Percentiles rank a stretch among this genome's conserved stretches.
Evolutionary conservation across 257 asterid species (phyloP).

Genomic region (Verbena officinalis): DNA sequence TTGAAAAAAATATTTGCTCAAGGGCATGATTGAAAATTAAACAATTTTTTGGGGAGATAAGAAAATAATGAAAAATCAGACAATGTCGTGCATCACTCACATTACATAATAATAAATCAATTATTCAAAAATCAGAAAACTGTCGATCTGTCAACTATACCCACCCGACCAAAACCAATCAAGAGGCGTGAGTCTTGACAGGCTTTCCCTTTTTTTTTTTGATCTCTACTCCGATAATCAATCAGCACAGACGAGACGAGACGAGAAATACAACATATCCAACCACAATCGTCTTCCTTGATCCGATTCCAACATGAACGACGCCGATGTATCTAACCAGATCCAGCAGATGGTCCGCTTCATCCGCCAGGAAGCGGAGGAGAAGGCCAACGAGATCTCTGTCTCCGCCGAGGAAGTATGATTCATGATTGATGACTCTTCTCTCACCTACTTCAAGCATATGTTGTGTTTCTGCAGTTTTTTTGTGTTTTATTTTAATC

Average conservation of each 20-base stretch:
- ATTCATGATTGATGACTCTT: no score
- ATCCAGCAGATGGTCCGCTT: conserved; percentile 99
- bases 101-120: conserved; percentile 5
- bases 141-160: conserved; percentile 22
- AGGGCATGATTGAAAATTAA: neutral
- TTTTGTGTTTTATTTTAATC: neutral
- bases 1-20: neutral
- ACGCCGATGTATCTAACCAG: conserved; percentile 92
- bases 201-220: neutral
- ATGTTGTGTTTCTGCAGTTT: neutral
- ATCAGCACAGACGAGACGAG: no score
- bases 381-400: conserved; percentile 93
- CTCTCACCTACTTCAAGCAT: neutral
- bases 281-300: conserved; percentile 25
- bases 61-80: conserved; percentile 9
- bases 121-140: neutral
- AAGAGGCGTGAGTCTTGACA: conserved; percentile 3
- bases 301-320: conserved; percentile 66
- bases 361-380: conserved; percentile 98
- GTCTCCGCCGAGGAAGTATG: conserved; percentile 95
- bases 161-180: neutral
- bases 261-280: neutral
- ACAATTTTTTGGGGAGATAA: neutral
- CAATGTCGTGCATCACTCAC: conserved; percentile 26
- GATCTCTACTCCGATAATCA: no score